A percentile compares a stretch with the other conserved stretches of the same genome.
Conservation (phyloP, 2,329 filamentous ascomycete species). For the Fusarium euwallaceae region DNA sequence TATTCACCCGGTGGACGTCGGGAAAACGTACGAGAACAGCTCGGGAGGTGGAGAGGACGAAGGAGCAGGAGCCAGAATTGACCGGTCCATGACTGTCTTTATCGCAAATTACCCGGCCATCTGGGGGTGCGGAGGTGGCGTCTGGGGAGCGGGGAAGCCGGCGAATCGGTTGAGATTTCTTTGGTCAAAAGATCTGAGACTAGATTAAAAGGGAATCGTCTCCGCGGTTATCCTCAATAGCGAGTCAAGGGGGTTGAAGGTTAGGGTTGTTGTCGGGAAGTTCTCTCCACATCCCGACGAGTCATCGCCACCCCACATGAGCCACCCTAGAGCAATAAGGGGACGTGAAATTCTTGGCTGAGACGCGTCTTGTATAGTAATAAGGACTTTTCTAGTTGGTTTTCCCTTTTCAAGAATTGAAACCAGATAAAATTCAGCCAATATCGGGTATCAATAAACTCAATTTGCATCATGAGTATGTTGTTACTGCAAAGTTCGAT, state of each 20-base stretch:
- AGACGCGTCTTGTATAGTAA: background rate
- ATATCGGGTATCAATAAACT: background rate
- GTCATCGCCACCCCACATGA: background rate
- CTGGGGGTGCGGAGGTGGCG: slow-evolving; percentile 10
- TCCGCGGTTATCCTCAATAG: no score
- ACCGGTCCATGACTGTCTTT: background rate
- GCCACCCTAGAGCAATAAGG: background rate
- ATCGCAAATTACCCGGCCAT: slow-evolving; percentile 1
- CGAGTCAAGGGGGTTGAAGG: no score
- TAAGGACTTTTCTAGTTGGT: background rate
- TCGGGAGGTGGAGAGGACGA: slow-evolving; percentile 8
- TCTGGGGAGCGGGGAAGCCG: slow-evolving; percentile 3
- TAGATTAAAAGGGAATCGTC: background rate
- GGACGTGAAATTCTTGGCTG: background rate
- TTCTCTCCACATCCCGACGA: slow-evolving; percentile 3
- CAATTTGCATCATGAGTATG: background rate
- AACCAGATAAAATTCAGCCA: background rate
- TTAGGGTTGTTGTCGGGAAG: background rate
- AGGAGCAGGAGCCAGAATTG: background rate
- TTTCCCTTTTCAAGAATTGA: background rate
- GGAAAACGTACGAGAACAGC: background rate
- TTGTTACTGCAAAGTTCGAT: background rate
- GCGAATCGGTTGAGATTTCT: background rate
- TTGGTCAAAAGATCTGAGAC: background rate
- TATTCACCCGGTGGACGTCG: background rate